Conservation (phyloP, 345 rosid species). For the Ceriops decandra region DNA sequence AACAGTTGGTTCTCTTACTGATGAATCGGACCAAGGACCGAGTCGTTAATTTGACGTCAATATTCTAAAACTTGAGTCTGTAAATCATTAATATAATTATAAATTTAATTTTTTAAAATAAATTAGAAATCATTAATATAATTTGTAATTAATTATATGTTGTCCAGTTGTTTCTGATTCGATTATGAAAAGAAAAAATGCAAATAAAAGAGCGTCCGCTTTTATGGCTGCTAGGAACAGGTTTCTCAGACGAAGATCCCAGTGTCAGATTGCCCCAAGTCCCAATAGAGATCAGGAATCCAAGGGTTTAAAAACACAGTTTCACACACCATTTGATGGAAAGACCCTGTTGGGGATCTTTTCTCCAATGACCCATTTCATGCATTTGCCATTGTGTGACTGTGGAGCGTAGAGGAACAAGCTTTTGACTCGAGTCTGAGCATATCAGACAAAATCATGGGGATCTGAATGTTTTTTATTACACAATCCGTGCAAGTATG, state of each 20-base stretch:
- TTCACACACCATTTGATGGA: conserved; percentile 3
- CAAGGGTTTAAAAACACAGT: conserved; percentile 4
- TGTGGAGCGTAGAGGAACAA: conserved; percentile 5
- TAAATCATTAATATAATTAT: too few relatives aligned
- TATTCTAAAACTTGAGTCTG: too few relatives aligned
- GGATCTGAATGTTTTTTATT: conserved; percentile 36
- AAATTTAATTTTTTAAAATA: too few relatives aligned
- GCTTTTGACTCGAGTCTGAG: background rate
- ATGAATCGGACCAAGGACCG: too few relatives aligned
- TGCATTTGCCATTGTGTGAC: background rate
- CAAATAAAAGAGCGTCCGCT: conserved; percentile 9
- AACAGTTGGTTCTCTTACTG: too few relatives aligned
- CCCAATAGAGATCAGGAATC: conserved; percentile 2
- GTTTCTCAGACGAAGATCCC: background rate
- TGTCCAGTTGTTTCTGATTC: too few relatives aligned
- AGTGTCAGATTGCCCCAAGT: conserved; percentile 17
- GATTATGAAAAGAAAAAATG: too few relatives aligned
- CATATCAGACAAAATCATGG: conserved; percentile 22
- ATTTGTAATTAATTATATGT: too few relatives aligned
- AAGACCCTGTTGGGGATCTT: background rate
- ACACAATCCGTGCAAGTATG: conserved; percentile 18
- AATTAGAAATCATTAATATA: too few relatives aligned
- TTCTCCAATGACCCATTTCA: background rate
- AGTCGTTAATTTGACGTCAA: too few relatives aligned
- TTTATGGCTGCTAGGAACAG: conserved; percentile 8